Base-by-base conservation (phyloP, 306 rosid species). In the Vachellia pachyceras region DNA sequence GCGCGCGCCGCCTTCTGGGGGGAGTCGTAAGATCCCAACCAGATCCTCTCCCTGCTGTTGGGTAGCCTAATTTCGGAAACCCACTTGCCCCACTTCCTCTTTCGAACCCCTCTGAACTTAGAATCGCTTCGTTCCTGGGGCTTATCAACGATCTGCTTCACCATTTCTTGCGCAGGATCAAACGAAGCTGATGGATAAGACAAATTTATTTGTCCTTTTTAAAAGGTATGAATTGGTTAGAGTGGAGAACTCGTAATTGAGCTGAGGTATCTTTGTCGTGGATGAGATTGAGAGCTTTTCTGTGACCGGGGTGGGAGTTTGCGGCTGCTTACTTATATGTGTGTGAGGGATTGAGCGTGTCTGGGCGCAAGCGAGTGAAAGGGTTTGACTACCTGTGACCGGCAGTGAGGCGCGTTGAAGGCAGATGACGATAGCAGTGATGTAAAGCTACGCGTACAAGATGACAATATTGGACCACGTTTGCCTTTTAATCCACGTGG, bases 71-170 rank as follows among this genome's bases (percentile, higher is more conserved):
- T 94, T 76, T 94, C 98, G 15, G 98, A 92, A 0, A 92, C 98
- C 75, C 82, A 94, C 65, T 90, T 94, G 13, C 97, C 98, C 98
- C 98, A 94, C 73, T 94, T 92, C 5, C 98, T 89, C 85, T 91
- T 93, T 0, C 97, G 87, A 0, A 94, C 94, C 0, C 98, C 98
- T 65, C 79, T 90, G 87, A 25, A 94, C 37, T 67, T 78, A 1
- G 80, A 29, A 44, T 91, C 90, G 17, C 11, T 76, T 6, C 58
- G 52, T 80, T 84, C 86, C 0, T 40, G 5, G 3, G 68, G 5
- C 63, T 76, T 4, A 4, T 67, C 0, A 66, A 18, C 5, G 63
- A 42, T 2, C 68, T 81, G 87, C 57, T 88, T 90, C 89, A 29
- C n/a, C 68, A 61, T 57, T 2, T 57, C 79, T 86, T 71, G 75